Percentiles rank a stretch among this genome's conserved stretches.
Conservation (phyloP, 169 alveolate genomes). For the Cryptosporidium meleagridis region DNA sequence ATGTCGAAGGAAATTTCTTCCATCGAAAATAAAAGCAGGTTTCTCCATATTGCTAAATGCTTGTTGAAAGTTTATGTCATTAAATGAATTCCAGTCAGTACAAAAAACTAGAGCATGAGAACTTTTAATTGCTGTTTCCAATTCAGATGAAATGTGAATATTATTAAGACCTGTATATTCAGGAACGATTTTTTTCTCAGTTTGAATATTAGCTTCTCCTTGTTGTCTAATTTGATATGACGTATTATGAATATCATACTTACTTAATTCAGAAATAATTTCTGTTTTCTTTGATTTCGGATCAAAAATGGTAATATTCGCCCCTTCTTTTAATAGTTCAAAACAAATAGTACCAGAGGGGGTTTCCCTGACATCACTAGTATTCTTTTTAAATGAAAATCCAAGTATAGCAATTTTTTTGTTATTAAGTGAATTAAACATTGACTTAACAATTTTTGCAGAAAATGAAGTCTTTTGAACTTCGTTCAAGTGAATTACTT, state of each 20-base stretch:
- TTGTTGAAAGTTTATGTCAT: slow-evolving; percentile 73
- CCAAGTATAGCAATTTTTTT: slow-evolving; percentile 88
- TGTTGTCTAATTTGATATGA: slow-evolving; percentile 35
- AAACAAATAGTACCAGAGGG: slow-evolving; percentile 82
- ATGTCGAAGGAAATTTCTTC: slow-evolving; percentile 85
- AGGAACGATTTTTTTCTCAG: background rate
- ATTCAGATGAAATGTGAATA: slow-evolving; percentile 43
- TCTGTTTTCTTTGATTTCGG: slow-evolving; percentile 80
- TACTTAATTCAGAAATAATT: slow-evolving; percentile 78
- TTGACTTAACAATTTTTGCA: slow-evolving; percentile 70
- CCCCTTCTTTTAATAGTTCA: slow-evolving; percentile 83
- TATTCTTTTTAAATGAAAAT: slow-evolving; percentile 91
- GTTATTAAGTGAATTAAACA: slow-evolving; percentile 81
- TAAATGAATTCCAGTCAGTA: slow-evolving; percentile 92
- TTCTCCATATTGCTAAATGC: slow-evolving; percentile 76
- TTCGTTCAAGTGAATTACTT: slow-evolving; percentile 84
- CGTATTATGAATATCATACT: slow-evolving; percentile 47
- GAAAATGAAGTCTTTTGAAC: slow-evolving; percentile 81
- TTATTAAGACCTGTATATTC: background rate
- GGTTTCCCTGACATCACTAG: slow-evolving; percentile 90
- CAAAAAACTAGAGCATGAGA: slow-evolving; percentile 87
- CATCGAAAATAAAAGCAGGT: slow-evolving; percentile 88
- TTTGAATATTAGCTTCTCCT: background rate
- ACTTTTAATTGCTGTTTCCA: slow-evolving; percentile 79
- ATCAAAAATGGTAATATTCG: slow-evolving; percentile 84